phyloP scores from a whole-genome alignment of 148 eudicot species.

The Nepenthes gracilis region DNA sequence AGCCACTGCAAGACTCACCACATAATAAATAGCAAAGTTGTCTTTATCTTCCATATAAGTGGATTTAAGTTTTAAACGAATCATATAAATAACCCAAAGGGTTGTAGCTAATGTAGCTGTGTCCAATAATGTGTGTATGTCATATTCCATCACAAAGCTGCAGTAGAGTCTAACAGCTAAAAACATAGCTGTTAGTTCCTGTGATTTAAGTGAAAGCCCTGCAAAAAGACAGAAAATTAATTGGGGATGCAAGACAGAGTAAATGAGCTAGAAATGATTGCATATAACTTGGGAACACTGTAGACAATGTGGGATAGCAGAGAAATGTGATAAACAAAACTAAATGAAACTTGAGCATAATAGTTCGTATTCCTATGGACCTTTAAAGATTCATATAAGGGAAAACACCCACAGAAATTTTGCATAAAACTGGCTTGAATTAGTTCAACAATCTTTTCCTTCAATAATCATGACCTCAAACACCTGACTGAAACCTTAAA shows the following conservation, averaged over 20 bases:
- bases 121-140: slow-evolving; percentile 34
- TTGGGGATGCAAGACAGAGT: neutral
- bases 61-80: slow-evolving; percentile 24
- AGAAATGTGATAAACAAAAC: neutral
- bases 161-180: slow-evolving; percentile 30
- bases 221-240: slow-evolving; percentile 1
- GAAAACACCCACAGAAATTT: too few relatives aligned
- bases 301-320: neutral
- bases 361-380: too few relatives aligned
- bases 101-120: slow-evolving; percentile 28
- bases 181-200: slow-evolving; percentile 37
- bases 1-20: slow-evolving; percentile 12
- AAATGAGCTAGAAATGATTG: neutral
- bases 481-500: too few relatives aligned
- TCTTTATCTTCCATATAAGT: slow-evolving; percentile 27
- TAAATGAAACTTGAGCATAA: too few relatives aligned
- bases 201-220: slow-evolving; percentile 40
- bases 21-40: slow-evolving; percentile 19
- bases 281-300: neutral
- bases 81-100: slow-evolving; percentile 37
- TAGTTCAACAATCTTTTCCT: too few relatives aligned
- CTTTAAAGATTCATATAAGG: too few relatives aligned
- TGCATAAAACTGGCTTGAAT: too few relatives aligned
- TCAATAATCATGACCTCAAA: too few relatives aligned
- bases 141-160: slow-evolving; percentile 38